A percentile compares a stretch with the other conserved stretches of the same genome.
Evolutionary conservation across 2,329 filamentous ascomycete genomes (phyloP).

Genomic region (Calonectria honghensis): DNA sequence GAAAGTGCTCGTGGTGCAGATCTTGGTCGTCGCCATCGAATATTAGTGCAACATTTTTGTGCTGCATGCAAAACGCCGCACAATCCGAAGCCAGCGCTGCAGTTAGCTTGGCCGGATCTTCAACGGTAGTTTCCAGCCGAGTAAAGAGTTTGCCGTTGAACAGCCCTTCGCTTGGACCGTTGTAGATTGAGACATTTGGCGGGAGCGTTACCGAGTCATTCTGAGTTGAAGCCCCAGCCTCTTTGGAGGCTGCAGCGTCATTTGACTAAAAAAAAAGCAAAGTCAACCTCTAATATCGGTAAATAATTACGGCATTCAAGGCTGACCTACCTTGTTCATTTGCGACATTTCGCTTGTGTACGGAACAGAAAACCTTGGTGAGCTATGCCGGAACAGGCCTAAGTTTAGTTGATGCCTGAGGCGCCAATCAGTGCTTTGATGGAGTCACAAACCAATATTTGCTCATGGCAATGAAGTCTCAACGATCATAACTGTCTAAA

Average conservation of each 20-base stretch:
- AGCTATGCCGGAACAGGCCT: background rate
- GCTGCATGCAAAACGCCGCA: background rate
- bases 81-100: background rate
- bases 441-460: no score
- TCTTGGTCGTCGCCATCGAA: slow-evolving; percentile 12
- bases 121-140: slow-evolving; percentile 8
- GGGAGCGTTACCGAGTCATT: background rate
- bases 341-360: slow-evolving; percentile 3
- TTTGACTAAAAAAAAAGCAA: background rate
- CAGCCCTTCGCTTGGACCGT: background rate
- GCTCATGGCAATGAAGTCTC: no score
- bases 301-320: background rate
- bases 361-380: background rate
- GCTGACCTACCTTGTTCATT: background rate
- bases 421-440: background rate
- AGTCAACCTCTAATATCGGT: background rate
- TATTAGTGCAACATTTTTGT: background rate
- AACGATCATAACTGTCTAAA: no score
- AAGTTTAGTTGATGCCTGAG: background rate
- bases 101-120: background rate
- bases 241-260: background rate
- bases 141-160: slow-evolving; percentile 21
- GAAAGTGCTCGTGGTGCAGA: slow-evolving; percentile 15
- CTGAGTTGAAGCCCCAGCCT: background rate
- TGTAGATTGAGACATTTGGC: slow-evolving; percentile 6